Conservation (phyloP, 768 basidiomycete species). For the Calocera cornea region DNA sequence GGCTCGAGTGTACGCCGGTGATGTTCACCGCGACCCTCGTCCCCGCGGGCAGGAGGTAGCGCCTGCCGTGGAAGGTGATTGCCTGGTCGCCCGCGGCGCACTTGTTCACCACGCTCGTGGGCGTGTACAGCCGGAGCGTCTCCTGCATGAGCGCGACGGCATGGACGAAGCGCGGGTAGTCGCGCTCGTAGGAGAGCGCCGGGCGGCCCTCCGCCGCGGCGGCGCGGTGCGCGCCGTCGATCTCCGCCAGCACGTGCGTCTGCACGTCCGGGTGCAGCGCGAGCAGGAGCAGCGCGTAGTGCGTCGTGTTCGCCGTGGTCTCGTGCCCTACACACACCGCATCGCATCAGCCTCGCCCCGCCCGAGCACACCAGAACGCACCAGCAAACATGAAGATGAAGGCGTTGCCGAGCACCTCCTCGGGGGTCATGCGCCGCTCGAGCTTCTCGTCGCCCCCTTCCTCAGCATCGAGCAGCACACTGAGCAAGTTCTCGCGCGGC, state of each 20-base stretch:
- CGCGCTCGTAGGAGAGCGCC: background rate
- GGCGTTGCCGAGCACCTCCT: conserved; percentile 7
- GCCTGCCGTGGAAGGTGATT: background rate
- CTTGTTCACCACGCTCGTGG: conserved; percentile 7
- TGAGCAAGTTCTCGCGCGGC: background rate
- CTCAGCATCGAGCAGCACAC: background rate
- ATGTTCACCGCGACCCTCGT: conserved; percentile 6
- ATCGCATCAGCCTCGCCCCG: background rate
- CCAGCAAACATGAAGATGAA: conserved; percentile 11
- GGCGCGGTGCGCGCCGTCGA: background rate
- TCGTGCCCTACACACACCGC: conserved; percentile 11
- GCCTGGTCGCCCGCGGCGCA: background rate
- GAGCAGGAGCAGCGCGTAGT: conserved; percentile 8
- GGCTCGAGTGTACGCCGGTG: conserved; percentile 6
- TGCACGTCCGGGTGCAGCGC: conserved; percentile 11
- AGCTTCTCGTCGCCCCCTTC: background rate
- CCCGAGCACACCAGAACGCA: background rate
- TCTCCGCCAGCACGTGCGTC: background rate
- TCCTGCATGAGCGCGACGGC: conserved; percentile 5
- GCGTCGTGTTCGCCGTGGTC: conserved; percentile 10
- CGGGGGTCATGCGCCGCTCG: background rate
- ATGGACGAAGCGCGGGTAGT: background rate
- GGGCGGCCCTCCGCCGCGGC: background rate
- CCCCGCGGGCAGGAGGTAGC: conserved; percentile 2
- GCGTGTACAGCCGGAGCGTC: conserved; percentile 8